Evolutionary conservation across 352 stramenopile species (phyloP), one percentile per base, ranked within the genome.

Genomic region (Aphanomyces astaci): DNA sequence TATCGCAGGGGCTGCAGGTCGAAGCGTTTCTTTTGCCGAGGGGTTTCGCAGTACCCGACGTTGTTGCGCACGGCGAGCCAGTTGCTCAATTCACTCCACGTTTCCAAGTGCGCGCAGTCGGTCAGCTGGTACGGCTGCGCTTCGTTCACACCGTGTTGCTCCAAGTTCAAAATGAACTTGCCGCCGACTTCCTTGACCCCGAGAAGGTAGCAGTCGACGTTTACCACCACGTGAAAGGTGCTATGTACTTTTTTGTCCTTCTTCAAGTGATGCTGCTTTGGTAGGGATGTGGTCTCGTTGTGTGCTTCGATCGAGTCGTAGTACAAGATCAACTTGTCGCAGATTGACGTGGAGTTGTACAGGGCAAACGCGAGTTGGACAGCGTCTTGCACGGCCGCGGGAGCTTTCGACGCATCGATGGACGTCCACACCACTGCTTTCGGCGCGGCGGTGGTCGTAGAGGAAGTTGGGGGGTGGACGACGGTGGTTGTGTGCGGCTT

Each of bases 21-120:
- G 36, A 64, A 64, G n/a, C 36, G 57, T 25, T 64, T 64, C 24
- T 64, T 64, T 64, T 64, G 56, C 19, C 13, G 19, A 9, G 56
- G 56, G 7, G 56, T 64, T 53, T 57, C 36, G 56, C 56, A 64
- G 55, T 52, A 64, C 10, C 56, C 56, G 13, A 52, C 56, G 24
- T 64, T 64, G 56, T 64, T 64, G n/a, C 56, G 56, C 56, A 64
- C 56, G 25, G 56, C 56, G 4, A 64, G 56, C 56, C 56, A 64
- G 28, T 64, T 64, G 43, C 13, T 53, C 7, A 64, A 22, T n/a
- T 64, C 56, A 19, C 28, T 33, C 56, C 56, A 64, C n/a, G 56
- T 27, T 55, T 53, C 56, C 30, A 64, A 51, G 43, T 64, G 56
- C 36, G 36, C 56, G 36, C 56, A 64, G 10, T 64, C 56, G 36